phyloP scores from a whole-genome alignment of 148 eudicot genomes.

The Vaccinium vitisidaea region DNA sequence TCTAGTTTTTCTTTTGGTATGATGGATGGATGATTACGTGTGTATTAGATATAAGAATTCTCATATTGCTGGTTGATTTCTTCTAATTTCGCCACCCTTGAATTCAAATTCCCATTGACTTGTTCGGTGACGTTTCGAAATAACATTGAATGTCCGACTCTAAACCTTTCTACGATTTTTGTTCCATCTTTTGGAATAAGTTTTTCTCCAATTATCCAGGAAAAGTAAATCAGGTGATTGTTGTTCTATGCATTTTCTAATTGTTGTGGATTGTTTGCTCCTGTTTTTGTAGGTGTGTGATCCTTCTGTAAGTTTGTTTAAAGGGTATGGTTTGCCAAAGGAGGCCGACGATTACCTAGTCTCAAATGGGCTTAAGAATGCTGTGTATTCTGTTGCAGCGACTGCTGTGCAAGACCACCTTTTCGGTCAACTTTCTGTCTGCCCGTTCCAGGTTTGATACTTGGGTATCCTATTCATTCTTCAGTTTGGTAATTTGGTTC shows the following conservation, averaged over 20 bases:
- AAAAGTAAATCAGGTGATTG: not conserved
- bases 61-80: not conserved
- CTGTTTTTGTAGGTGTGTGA: slow-evolving; percentile 29
- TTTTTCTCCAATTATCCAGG: not conserved
- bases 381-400: slow-evolving; percentile 52
- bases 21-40: not conserved
- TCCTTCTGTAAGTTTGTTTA: slow-evolving; percentile 58
- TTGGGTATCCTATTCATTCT: not conserved
- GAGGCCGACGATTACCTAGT: slow-evolving; percentile 59
- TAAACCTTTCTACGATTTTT: not conserved
- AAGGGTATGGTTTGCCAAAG: slow-evolving; percentile 71
- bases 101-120: not conserved
- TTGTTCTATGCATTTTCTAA: not conserved
- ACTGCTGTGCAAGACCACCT: slow-evolving; percentile 52
- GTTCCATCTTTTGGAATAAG: not conserved
- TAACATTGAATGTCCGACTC: not conserved
- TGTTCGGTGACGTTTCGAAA: not conserved
- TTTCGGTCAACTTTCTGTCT: slow-evolving; percentile 58
- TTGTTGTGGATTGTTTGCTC: not conserved
- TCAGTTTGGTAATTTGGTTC: not conserved
- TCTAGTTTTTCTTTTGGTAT: not conserved
- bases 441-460: slow-evolving; percentile 66
- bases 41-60: not conserved
- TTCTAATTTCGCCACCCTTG: not conserved
- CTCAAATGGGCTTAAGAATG: slow-evolving; percentile 63